Percentiles rank a stretch among this genome's conserved stretches.
These are phyloP conservation scores for Chaetomidium leptoderma DNA, from an alignment of 495 filamentous ascomycete species.

Conservation along the genomic window DNA sequence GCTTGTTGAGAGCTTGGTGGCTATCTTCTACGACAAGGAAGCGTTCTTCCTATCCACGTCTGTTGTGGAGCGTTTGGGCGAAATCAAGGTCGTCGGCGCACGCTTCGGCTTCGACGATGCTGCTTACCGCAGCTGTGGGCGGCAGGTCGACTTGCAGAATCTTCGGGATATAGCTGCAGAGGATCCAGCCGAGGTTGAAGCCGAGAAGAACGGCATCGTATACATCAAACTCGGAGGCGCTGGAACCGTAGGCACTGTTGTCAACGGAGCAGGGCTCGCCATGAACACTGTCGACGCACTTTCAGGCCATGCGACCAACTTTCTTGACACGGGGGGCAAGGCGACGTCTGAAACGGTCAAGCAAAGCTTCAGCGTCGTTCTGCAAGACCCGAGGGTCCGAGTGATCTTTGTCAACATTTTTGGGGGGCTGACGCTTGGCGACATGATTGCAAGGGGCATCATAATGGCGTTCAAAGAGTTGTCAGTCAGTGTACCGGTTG, in stretches of 20 bases:
- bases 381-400: conserved; percentile 66
- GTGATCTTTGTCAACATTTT: conserved; percentile 87
- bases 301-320: conserved; percentile 65
- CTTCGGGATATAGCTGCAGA: conserved; percentile 51
- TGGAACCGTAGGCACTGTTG: conserved; percentile 63
- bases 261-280: conserved; percentile 85
- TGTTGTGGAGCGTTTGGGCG: conserved; percentile 39
- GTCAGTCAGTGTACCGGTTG: conserved; percentile 65
- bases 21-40: conserved; percentile 64
- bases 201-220: conserved; percentile 68
- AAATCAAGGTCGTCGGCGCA: conserved; percentile 44
- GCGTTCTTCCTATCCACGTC: conserved; percentile 57
- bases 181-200: conserved; percentile 58
- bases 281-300: conserved; percentile 91
- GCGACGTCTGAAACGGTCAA: conserved; percentile 82
- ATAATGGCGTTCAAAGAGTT: conserved; percentile 73
- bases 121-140: conserved; percentile 59
- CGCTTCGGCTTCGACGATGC: conserved; percentile 75
- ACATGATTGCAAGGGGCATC: conserved; percentile 86
- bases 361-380: conserved; percentile 66
- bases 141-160: conserved; percentile 61
- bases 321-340: conserved; percentile 87
- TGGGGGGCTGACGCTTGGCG: conserved; percentile 75
- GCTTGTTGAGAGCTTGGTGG: conserved; percentile 52
- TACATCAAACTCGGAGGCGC: conserved; percentile 56